Percentiles rank a stretch among this genome's conserved stretches.
Evolutionary conservation across 2,329 filamentous ascomycete genomes (phyloP).

Genomic region (Alternaria dauci): DNA sequence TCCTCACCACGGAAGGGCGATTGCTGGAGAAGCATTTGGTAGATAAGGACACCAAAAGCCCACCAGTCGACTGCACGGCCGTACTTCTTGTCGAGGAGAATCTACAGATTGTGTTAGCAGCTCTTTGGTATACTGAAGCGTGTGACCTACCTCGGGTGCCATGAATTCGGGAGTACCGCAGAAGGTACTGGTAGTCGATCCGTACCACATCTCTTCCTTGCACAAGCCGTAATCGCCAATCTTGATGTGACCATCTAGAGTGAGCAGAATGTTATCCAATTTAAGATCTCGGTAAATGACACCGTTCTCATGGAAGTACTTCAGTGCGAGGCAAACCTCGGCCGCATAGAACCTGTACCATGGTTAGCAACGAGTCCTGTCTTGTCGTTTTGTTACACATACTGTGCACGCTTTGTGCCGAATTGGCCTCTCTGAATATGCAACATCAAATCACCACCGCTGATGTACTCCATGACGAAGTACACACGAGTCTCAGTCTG

Average conservation of each 20-base stretch:
- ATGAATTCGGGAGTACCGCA: constrained; percentile 99
- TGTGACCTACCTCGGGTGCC: constrained; percentile 84
- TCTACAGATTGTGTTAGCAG: constrained; percentile 60
- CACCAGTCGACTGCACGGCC: constrained; percentile 98
- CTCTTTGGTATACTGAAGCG: not conserved
- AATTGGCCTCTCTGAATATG: constrained; percentile 98
- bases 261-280: constrained; percentile 88
- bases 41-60: constrained; percentile 98
- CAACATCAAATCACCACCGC: constrained; percentile 97
- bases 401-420: constrained; percentile 94
- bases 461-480: constrained; percentile 99
- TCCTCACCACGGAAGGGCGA: constrained; percentile 98
- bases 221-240: constrained; percentile 98
- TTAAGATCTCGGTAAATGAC: constrained; percentile 92
- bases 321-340: constrained; percentile 94
- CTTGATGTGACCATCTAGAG: constrained; percentile 96
- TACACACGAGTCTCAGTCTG: constrained; percentile 98
- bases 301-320: constrained; percentile 99
- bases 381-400: constrained; percentile 54
- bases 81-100: constrained; percentile 97
- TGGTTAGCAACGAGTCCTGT: constrained; percentile 22
- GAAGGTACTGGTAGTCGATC: constrained; percentile 95
- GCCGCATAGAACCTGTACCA: constrained; percentile 85
- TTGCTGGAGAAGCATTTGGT: constrained; percentile 99
- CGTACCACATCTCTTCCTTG: constrained; percentile 99